Conservation (phyloP, 2,329 filamentous ascomycete species). For the Sporothrix variecibatus region DNA sequence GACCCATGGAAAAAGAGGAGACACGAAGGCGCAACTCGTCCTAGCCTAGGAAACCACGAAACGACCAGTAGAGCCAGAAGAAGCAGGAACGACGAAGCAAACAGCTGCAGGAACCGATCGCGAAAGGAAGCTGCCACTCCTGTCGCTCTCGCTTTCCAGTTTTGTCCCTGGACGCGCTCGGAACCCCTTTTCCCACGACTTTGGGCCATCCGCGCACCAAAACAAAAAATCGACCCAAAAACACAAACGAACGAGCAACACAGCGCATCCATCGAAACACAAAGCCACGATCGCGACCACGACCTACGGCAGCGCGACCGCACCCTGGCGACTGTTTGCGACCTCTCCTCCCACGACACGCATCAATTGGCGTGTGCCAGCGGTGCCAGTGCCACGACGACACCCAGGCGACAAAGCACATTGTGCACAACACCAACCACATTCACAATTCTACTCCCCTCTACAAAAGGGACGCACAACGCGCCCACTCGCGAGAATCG, state of each 20-base stretch:
- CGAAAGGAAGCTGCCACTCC: not conserved
- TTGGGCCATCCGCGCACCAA: not conserved
- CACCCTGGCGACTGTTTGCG: not conserved
- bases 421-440: not conserved
- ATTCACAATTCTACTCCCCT: not conserved
- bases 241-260: not conserved
- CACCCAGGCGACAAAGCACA: not conserved
- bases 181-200: not conserved
- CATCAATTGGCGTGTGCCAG: not conserved
- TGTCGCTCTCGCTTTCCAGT: not conserved
- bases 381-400: not conserved
- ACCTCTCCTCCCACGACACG: not conserved
- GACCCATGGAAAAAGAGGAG: conserved; percentile 14
- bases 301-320: not conserved
- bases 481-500: not conserved
- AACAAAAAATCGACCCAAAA: not conserved
- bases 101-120: not conserved
- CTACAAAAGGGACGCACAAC: not conserved
- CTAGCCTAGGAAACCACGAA: conserved; percentile 5
- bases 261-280: not conserved
- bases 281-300: not conserved
- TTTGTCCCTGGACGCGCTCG: not conserved
- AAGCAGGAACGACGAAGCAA: conserved; percentile 5
- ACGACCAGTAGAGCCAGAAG: not conserved
- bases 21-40: conserved; percentile 4